Evolutionary conservation across 768 basidiomycete genomes (phyloP), one percentile per base, ranked within the genome.

Genomic region (Lepiota subincarnata): DNA sequence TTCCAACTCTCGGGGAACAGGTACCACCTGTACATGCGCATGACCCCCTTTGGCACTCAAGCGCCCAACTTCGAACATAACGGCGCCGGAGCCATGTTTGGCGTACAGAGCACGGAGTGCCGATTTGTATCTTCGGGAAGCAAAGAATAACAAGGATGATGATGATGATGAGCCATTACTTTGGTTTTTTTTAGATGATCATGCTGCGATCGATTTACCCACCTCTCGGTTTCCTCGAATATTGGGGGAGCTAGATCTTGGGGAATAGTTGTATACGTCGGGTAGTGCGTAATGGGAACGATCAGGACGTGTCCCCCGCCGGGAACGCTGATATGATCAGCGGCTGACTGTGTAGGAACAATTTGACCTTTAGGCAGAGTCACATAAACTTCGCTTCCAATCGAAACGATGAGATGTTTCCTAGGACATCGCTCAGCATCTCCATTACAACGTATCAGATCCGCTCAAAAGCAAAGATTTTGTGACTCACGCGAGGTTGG

Each of bases 301-400:
- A 98, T 88, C 36, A 99, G 80, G 35, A 96, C 86, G 66, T 99
- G 97, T 0, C 97, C 97, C 18, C 97, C 97, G 16, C 97, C 97
- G 1, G 97, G 97, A 18, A 98, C 87, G 58, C 69, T 63, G 11
- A 69, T 68, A 60, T 74, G 70, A 37, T 76, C 73, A 14, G 72
- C 69, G 2, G 74, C 67, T 22, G 81, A 77, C 41, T 85, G 84
- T 5, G 93, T 95, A 14, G 91, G 89, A 40, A 92, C 80, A 39
- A 98, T 86, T 67, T 96, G 93, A 2, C 97, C 97, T 66, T 97
- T 98, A 0, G 97, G 90, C n/a, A 98, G 72, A 0, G 97, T 95
- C 45, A 98, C 71, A 72, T 99, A 99, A 64, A 91, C 92, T 68
- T 99, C 97, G 5, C 77, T 68, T 12, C 95, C 97, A 63, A 99